Evolutionary conservation across 106 monocot genomes (phyloP), one percentile per base, ranked within the genome.

Genomic region (Iris macrosiphon): DNA sequence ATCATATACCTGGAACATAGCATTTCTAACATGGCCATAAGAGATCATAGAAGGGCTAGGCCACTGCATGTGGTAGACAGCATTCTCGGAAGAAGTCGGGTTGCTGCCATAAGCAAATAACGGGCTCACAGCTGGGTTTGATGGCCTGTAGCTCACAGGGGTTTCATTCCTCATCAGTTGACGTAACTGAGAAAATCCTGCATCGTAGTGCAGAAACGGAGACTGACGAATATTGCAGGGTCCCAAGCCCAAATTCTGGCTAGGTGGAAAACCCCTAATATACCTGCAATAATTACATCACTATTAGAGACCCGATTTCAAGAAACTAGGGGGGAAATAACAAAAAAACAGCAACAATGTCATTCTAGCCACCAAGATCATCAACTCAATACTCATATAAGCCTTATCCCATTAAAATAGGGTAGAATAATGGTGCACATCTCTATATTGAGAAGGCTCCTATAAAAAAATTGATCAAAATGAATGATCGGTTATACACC

Each of bases 41-140:
- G 87, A 80, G 49, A 87, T 63, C 86, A 78, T 77, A 12, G 86
- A 19, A 33, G 90, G 78, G 14, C 45, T 78, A 37, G 90, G 86
- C 79, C 86, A 98, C 31, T 77, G 81, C 62, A 77, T 68, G 10
- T 40, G 10, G 55, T 87, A 93, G 20, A 79, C 66, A 62, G 61
- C 71, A 38, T 28, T 27, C 62, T 74, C 66, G 35, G 71, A 45
- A 15, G 68, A 59, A n/a, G 60, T 61, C 56, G 73, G 83, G 31
- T 66, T 59, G 57, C 69, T 48, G 26, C 84, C 79, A 68, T 61
- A 45, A 24, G 64, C 35, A 60, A 49, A 48, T 24, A 50, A 39
- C 2, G 70, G 37, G 27, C 16, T 69, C 15, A 62, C 24, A 14
- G 44, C 25, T 6, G 34, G 1, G 43, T 65, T 60, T 0, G 55